These are phyloP conservation scores for Heteromeles arbutifolia DNA, from an alignment of 306 rosid genomes.

Conservation along the genomic window DNA sequence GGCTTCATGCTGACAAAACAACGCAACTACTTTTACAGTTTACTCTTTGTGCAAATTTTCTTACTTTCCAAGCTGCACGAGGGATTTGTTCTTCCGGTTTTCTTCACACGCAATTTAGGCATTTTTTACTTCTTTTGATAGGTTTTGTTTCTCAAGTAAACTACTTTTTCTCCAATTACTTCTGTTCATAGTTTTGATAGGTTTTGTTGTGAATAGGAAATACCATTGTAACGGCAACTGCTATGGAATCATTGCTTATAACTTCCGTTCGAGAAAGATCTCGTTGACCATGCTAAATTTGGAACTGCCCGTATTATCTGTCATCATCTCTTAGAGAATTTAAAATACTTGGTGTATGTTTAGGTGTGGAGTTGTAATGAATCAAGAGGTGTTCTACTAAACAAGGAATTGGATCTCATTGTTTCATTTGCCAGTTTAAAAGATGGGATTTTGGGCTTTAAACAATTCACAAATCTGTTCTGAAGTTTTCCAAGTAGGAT, in stretches of 20 bases:
- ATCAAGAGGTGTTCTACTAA: neutral
- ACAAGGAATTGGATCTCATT: neutral
- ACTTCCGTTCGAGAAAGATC: neutral
- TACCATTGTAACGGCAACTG: neutral
- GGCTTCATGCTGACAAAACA: neutral
- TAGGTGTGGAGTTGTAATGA: neutral
- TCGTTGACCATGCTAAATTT: neutral
- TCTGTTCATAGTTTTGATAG: neutral
- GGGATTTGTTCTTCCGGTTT: neutral
- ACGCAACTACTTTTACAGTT: neutral
- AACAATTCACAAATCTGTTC: neutral
- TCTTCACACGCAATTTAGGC: conserved; percentile 2
- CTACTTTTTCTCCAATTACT: neutral
- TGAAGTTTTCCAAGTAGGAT: neutral
- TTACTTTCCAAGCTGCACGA: neutral
- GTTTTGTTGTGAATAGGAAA: neutral
- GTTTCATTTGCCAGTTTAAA: neutral
- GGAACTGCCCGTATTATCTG: neutral
- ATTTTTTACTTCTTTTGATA: neutral
- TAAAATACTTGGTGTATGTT: neutral
- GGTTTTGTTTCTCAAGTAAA: neutral
- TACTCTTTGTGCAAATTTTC: neutral
- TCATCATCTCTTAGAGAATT: neutral
- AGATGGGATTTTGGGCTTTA: neutral
- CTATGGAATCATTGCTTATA: neutral